phyloP scores from a whole-genome alignment of 495 filamentous ascomycete species.

The Xylaria sp. region DNA sequence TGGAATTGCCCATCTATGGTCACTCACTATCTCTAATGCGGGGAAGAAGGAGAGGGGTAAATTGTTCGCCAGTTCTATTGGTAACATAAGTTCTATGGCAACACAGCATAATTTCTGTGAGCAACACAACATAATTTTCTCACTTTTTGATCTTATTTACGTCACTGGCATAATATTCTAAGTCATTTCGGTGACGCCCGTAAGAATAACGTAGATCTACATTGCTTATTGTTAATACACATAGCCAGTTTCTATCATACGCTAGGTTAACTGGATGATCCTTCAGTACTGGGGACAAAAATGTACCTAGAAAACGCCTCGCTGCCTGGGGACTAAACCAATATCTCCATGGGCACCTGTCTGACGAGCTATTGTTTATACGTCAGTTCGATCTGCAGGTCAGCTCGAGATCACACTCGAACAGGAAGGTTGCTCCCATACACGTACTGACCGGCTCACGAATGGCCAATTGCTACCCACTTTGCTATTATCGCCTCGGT shows the following conservation, averaged over 20 bases:
- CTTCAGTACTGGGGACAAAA: background rate
- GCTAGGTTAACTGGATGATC: background rate
- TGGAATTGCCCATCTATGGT: background rate
- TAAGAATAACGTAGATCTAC: background rate
- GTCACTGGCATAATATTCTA: background rate
- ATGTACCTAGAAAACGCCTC: background rate
- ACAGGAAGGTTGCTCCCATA: constrained; percentile 27
- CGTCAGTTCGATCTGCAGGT: constrained; percentile 21
- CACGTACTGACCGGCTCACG: background rate
- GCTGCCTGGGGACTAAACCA: background rate
- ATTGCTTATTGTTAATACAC: background rate
- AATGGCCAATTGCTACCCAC: constrained; percentile 6
- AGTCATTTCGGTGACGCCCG: background rate
- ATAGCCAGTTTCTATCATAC: background rate
- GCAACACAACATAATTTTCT: too few relatives aligned
- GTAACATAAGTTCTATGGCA: too few relatives aligned
- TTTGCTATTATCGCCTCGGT: background rate
- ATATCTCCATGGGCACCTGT: background rate
- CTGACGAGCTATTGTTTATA: background rate
- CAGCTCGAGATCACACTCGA: constrained; percentile 16
- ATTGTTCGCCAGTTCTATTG: background rate
- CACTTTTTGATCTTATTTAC: background rate
- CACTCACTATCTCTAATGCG: constrained; percentile 4
- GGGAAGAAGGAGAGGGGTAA: constrained; percentile 7
- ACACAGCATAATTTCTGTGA: background rate